Evolutionary conservation across 345 rosid species (phyloP).

Genomic region (Dipteronia dyeriana): DNA sequence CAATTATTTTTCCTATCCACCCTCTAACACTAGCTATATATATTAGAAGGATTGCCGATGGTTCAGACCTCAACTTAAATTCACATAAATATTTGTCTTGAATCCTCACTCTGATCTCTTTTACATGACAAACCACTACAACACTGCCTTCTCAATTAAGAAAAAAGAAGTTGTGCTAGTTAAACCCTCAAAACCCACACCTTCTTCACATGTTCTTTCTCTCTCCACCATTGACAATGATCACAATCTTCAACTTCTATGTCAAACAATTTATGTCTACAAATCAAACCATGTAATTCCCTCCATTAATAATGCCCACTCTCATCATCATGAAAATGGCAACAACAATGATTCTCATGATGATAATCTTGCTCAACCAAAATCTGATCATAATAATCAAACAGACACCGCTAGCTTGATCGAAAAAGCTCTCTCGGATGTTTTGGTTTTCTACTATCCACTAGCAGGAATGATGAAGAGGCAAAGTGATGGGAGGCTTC

Average conservation of each 20-base stretch:
- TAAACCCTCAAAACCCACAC: conserved; percentile 51
- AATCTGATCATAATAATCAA: background rate
- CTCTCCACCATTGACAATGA: conserved; percentile 58
- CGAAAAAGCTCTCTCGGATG: conserved; percentile 52
- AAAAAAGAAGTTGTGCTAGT: conserved; percentile 30
- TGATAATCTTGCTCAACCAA: background rate
- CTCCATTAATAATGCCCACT: background rate
- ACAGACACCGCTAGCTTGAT: conserved; percentile 41
- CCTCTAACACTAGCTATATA: too few relatives aligned
- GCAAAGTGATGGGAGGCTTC: conserved; percentile 35
- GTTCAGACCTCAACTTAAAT: background rate
- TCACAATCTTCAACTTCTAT: conserved; percentile 40
- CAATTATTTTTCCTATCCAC: too few relatives aligned
- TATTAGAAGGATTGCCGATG: background rate
- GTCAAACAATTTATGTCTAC: conserved; percentile 54
- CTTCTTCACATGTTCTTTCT: conserved; percentile 41
- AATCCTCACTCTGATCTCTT: background rate
- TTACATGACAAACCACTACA: conserved; percentile 26
- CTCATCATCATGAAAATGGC: background rate
- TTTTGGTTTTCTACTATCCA: conserved; percentile 55
- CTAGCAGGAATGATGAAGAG: conserved; percentile 61
- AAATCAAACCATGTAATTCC: background rate
- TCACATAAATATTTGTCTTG: background rate
- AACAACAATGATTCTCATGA: background rate
- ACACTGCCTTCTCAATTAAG: conserved; percentile 23